phyloP scores from a whole-genome alignment of 805 yeast genomes.

The Torulaspora franciscae region DNA sequence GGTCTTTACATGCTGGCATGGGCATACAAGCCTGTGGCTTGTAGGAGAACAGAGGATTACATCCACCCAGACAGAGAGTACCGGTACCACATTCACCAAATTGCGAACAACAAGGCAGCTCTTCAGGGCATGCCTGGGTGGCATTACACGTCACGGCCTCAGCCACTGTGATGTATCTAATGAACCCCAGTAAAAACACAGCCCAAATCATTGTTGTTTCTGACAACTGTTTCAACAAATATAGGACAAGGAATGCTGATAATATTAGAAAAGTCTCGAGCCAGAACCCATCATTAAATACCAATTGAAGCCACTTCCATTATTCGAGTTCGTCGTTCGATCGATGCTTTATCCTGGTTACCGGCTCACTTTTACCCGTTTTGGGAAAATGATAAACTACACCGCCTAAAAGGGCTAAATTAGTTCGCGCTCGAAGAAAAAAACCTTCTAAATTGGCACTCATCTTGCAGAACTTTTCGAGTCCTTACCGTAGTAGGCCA shows the following conservation, averaged over 20 bases:
- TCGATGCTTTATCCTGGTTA: background rate
- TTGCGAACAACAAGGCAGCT: constrained; percentile 78
- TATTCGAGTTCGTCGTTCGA: background rate
- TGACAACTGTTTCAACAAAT: too few relatives aligned
- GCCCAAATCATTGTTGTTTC: background rate
- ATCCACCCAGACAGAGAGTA: constrained; percentile 71
- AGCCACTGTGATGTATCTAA: background rate
- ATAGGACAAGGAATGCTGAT: background rate
- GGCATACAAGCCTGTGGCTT: constrained; percentile 74
- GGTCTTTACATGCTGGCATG: constrained; percentile 64
- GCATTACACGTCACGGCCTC: constrained; percentile 45
- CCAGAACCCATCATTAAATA: background rate
- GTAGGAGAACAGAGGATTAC: constrained; percentile 68
- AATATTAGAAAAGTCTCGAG: background rate
- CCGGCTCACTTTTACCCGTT: background rate
- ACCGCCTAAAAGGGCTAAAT: background rate
- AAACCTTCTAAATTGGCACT: background rate
- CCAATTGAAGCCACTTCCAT: background rate
- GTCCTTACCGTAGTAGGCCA: background rate
- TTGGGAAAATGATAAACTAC: background rate
- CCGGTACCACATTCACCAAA: constrained; percentile 81
- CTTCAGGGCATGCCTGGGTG: constrained; percentile 62
- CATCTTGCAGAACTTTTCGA: background rate
- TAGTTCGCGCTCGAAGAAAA: background rate
- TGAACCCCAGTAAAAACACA: background rate